These are phyloP conservation scores for Aspergillus sclerotialis DNA, from an alignment of 2,329 filamentous ascomycete genomes.

Conservation along the genomic window DNA sequence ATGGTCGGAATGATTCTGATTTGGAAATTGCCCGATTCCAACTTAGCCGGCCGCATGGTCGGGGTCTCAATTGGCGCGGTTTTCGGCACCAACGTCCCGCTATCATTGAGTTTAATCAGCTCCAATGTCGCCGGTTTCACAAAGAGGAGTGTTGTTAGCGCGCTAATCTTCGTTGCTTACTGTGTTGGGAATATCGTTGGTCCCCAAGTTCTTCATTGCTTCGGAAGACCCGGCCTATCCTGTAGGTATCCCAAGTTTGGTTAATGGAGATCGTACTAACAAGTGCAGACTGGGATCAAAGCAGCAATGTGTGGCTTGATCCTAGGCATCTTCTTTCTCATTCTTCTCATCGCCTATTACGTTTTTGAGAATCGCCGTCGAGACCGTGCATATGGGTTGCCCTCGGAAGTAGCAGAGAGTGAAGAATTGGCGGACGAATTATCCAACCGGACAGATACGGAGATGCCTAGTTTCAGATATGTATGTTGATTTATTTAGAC, in stretches of 20 bases:
- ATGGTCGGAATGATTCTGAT: conserved; percentile 28
- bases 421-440: conserved; percentile 24
- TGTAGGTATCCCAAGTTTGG: conserved; percentile 11
- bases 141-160: conserved; percentile 30
- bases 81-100: conserved; percentile 29
- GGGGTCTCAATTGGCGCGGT: conserved; percentile 24
- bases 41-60: conserved; percentile 20
- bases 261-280: background rate
- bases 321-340: conserved; percentile 22
- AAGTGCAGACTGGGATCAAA: conserved; percentile 25
- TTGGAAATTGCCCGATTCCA: conserved; percentile 18
- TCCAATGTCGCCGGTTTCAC: conserved; percentile 32
- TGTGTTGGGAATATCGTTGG: conserved; percentile 29
- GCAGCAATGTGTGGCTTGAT: conserved; percentile 23
- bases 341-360: conserved; percentile 23
- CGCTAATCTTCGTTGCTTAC: conserved; percentile 43
- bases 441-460: conserved; percentile 28
- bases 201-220: conserved; percentile 24
- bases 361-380: conserved; percentile 23
- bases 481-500: conserved; percentile 15
- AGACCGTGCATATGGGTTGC: conserved; percentile 19
- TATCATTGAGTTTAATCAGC: conserved; percentile 26
- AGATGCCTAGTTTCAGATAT: conserved; percentile 30
- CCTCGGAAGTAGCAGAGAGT: conserved; percentile 15
- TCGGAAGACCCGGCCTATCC: conserved; percentile 25